These are phyloP conservation scores for Trichoderma atrobrunneum DNA, from an alignment of 2,329 filamentous ascomycete genomes.

Conservation along the genomic window DNA sequence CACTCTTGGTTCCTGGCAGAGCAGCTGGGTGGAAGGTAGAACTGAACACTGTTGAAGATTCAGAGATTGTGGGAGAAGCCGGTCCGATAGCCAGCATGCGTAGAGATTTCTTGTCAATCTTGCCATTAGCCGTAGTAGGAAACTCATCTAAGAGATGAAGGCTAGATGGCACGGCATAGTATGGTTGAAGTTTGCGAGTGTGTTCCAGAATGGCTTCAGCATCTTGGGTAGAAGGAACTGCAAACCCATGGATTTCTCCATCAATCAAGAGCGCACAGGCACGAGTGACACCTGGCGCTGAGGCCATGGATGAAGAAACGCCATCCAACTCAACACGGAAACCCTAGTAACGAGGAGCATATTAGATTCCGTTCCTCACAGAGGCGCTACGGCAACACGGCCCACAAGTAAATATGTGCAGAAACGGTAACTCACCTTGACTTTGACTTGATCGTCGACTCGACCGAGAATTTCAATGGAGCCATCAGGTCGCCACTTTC, in stretches of 20 bases:
- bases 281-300: conserved; percentile 44
- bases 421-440: conserved; percentile 43
- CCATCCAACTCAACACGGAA: conserved; percentile 61
- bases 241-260: conserved; percentile 50
- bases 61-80: conserved; percentile 9
- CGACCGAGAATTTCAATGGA: conserved; percentile 54
- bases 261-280: conserved; percentile 48
- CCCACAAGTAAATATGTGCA: background rate
- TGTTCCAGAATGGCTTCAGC: conserved; percentile 39
- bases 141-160: conserved; percentile 44
- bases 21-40: conserved; percentile 5
- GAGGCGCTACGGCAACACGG: background rate
- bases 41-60: conserved; percentile 12
- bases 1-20: background rate
- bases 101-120: conserved; percentile 52
- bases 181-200: conserved; percentile 46
- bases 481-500: conserved; percentile 52
- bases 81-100: conserved; percentile 30
- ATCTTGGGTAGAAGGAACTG: conserved; percentile 37
- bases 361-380: background rate
- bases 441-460: conserved; percentile 61
- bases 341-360: conserved; percentile 36
- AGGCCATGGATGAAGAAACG: conserved; percentile 49
- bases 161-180: conserved; percentile 52
- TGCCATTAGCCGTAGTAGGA: conserved; percentile 54